phyloP scores from a whole-genome alignment of 2,329 filamentous ascomycete genomes.

The Venturia carpophila region DNA sequence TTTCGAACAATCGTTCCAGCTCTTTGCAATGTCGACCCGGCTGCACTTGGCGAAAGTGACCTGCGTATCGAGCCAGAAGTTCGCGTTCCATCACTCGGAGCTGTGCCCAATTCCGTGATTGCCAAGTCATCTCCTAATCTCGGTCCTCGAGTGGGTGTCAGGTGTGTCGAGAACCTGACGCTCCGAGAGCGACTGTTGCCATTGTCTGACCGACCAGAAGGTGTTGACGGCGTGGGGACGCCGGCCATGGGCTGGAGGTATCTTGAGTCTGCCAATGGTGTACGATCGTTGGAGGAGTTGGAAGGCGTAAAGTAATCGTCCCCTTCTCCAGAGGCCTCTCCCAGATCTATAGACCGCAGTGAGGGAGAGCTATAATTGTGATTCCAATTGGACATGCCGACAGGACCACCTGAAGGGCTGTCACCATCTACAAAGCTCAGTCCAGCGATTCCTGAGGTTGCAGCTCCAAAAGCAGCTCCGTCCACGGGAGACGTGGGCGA shows the following conservation, averaged over 20 bases:
- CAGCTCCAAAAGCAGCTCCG: conserved; percentile 40
- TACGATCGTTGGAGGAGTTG: conserved; percentile 49
- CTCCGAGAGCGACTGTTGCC: conserved; percentile 47
- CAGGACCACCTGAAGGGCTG: not conserved
- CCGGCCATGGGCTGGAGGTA: conserved; percentile 52
- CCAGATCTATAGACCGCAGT: conserved; percentile 3
- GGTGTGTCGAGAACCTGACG: conserved; percentile 43
- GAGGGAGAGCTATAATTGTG: conserved; percentile 14
- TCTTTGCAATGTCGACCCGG: conserved; percentile 41
- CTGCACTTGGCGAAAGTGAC: conserved; percentile 39
- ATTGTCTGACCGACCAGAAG: conserved; percentile 39
- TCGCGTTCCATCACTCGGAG: conserved; percentile 51
- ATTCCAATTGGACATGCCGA: conserved; percentile 11
- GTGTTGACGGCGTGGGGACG: conserved; percentile 30
- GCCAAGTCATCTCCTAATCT: conserved; percentile 53
- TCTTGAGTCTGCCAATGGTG: conserved; percentile 50
- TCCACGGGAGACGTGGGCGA: conserved; percentile 37
- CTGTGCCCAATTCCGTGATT: conserved; percentile 51
- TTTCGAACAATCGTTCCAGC: conserved; percentile 48
- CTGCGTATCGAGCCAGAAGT: conserved; percentile 42
- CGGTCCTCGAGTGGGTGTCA: conserved; percentile 25
- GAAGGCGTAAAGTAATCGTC: conserved; percentile 47
- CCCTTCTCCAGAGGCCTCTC: conserved; percentile 40
- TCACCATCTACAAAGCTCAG: conserved; percentile 36
- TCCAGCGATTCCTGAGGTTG: conserved; percentile 40